A percentile compares a stretch with the other conserved stretches of the same genome.
phyloP scores from a whole-genome alignment of 2,329 filamentous ascomycete genomes.

The Cadophora sp. region DNA sequence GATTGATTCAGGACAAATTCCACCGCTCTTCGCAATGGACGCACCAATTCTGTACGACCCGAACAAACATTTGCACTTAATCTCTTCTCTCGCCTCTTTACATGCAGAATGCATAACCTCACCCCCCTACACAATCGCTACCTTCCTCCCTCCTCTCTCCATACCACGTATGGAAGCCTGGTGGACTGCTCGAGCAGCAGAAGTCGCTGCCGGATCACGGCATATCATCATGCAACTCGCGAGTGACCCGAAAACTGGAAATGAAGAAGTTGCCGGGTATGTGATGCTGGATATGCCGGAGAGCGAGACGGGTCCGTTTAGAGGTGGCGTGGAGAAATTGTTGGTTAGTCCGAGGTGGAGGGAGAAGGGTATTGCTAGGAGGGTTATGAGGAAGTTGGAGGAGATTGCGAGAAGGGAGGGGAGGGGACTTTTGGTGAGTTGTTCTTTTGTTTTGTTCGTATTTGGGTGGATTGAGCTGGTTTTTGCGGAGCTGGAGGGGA shows the following conservation, averaged over 20 bases:
- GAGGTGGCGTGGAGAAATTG: constrained; percentile 63
- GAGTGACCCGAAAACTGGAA: constrained; percentile 46
- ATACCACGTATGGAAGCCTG: constrained; percentile 61
- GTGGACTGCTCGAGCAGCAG: constrained; percentile 61
- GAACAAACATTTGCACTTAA: constrained; percentile 56
- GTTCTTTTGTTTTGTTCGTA: constrained; percentile 38
- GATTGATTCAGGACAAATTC: neutral
- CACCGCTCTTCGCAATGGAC: constrained; percentile 23
- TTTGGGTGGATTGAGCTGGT: neutral
- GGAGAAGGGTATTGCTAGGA: constrained; percentile 57
- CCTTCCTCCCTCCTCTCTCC: constrained; percentile 65
- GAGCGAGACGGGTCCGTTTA: constrained; percentile 62
- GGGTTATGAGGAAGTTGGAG: constrained; percentile 62
- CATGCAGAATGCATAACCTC: constrained; percentile 65
- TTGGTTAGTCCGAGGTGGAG: constrained; percentile 61
- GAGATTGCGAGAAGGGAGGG: constrained; percentile 56
- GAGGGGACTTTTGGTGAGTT: constrained; percentile 60
- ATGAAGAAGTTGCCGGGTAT: constrained; percentile 59
- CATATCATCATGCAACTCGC: constrained; percentile 61
- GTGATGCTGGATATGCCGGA: constrained; percentile 60
- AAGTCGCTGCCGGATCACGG: constrained; percentile 53
- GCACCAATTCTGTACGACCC: constrained; percentile 50
- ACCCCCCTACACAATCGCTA: constrained; percentile 59
- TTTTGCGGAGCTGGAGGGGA: neutral
- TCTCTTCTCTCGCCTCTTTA: constrained; percentile 62